Evolutionary conservation across 1,284 basidiomycete genomes (phyloP), one percentile per base, ranked within the genome.

Genomic region (Lentinula novae-zelandiae): DNA sequence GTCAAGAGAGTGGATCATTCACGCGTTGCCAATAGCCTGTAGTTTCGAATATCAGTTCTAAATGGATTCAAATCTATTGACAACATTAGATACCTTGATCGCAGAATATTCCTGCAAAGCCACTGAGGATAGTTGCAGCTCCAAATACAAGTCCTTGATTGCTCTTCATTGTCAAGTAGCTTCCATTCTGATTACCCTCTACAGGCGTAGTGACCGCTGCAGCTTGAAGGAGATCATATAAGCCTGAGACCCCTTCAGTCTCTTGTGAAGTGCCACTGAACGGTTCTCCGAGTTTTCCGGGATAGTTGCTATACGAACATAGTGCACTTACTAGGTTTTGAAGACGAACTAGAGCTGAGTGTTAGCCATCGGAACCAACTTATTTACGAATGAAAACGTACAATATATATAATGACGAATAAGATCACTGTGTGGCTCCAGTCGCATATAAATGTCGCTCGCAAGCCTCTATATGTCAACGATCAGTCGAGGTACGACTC

Each of bases 121-220:
- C 80, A 66, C 75, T 72, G 39, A 81, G 59, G 34, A 82, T 75
- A 0, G 75, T 76, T 1, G 76, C 74, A 39, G 77, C 75, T 36
- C 82, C 83, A 64, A 87, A 87, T 0, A 84, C 74, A 38, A 86
- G 69, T 0, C 82, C 84, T 51, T 78, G 73, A 53, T 79, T 79
- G 8, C 80, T 82, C 61, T 81, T 81, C 76, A 87, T 82, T 1
- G 85, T 86, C 9, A 86, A 66, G 64, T 85, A 86, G 59, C 78
- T 82, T 1, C 84, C 83, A 10, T 74, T 70, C 40, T 77, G 68
- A 65, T 86, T 86, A 4, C 83, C 83, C 0, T 63, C 60, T 0
- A 86, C 82, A 0, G 83, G 83, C 1, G 68, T 68, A 10, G 75
- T 71, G 1, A 71, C 66, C 0, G 73, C 75, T 2, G 82, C 81